A percentile compares a stretch with the other conserved stretches of the same genome.
Conservation (phyloP, 805 yeast genomes). For the Zygotorulaspora sp. region DNA sequence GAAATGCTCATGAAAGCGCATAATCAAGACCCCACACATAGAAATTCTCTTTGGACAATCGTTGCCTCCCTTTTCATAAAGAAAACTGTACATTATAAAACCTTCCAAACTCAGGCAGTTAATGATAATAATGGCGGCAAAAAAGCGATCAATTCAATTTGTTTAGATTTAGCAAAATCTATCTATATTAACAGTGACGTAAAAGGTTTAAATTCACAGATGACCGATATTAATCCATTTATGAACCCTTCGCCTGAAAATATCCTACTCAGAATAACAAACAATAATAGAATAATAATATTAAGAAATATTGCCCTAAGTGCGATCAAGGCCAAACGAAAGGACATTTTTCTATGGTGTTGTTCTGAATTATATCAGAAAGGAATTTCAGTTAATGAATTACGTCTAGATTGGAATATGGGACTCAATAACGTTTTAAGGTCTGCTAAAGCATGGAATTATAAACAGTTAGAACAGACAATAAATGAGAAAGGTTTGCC, state of each 20-base stretch:
- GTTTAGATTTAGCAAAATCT: slow-evolving; percentile 23
- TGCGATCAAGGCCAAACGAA: slow-evolving; percentile 17
- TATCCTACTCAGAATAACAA: slow-evolving; percentile 19
- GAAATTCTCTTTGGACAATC: slow-evolving; percentile 23
- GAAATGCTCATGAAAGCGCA: slow-evolving; percentile 24
- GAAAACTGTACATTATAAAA: slow-evolving; percentile 13
- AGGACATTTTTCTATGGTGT: slow-evolving; percentile 28
- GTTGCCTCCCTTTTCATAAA: slow-evolving; percentile 27
- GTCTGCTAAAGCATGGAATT: slow-evolving; percentile 4
- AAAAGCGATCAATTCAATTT: slow-evolving; percentile 16
- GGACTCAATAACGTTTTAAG: slow-evolving; percentile 24
- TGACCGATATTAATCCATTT: slow-evolving; percentile 24
- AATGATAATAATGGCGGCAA: neutral
- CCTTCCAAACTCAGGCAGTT: slow-evolving; percentile 3
- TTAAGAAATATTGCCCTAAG: slow-evolving; percentile 25
- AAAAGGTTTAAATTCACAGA: neutral
- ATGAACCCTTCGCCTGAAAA: slow-evolving; percentile 15
- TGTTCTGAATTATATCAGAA: slow-evolving; percentile 20
- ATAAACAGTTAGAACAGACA: slow-evolving; percentile 9
- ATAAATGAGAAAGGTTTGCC: slow-evolving; percentile 9
- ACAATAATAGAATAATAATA: slow-evolving; percentile 21
- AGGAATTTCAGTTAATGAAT: slow-evolving; percentile 24
- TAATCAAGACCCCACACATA: slow-evolving; percentile 21
- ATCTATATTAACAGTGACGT: slow-evolving; percentile 18
- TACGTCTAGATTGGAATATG: slow-evolving; percentile 26